Percentiles rank a stretch among this genome's conserved stretches.
These are phyloP conservation scores for Cucurbita argyrosperma DNA, from an alignment of 306 rosid genomes.

Conservation along the genomic window DNA sequence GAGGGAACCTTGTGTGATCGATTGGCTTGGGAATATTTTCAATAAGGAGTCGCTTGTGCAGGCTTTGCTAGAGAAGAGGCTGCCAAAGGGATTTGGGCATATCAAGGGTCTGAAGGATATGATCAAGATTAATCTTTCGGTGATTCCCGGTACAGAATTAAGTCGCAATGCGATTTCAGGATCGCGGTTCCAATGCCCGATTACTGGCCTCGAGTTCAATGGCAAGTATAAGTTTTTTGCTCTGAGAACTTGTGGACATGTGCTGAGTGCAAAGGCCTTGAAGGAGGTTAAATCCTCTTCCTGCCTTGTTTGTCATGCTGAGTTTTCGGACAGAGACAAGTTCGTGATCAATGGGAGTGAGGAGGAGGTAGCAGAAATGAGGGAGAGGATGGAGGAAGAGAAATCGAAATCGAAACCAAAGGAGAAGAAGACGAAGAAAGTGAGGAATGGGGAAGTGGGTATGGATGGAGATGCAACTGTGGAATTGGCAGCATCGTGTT, in stretches of 20 bases:
- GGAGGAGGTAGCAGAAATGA: constrained; percentile 61
- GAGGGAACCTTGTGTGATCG: constrained; percentile 80
- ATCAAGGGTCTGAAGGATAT: constrained; percentile 82
- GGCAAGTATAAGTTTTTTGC: constrained; percentile 75
- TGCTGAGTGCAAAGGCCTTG: constrained; percentile 73
- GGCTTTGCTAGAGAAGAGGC: constrained; percentile 65
- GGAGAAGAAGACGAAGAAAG: constrained; percentile 59
- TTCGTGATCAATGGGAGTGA: constrained; percentile 68
- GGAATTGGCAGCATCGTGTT: constrained; percentile 24
- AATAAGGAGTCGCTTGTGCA: constrained; percentile 73
- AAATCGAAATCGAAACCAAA: constrained; percentile 28
- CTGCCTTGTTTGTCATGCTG: constrained; percentile 63
- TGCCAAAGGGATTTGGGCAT: constrained; percentile 81
- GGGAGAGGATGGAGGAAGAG: constrained; percentile 78
- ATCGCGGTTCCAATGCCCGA: constrained; percentile 59
- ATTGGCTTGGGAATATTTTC: constrained; percentile 66
- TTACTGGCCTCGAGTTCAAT: constrained; percentile 69
- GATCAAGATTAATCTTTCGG: constrained; percentile 35
- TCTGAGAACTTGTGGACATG: constrained; percentile 77
- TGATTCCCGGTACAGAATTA: constrained; percentile 25
- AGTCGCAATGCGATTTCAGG: not conserved
- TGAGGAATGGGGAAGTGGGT: constrained; percentile 21
- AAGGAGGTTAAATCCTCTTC: constrained; percentile 60
- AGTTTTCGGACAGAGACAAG: constrained; percentile 45
- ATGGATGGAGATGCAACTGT: constrained; percentile 17